A percentile compares a stretch with the other conserved stretches of the same genome.
Evolutionary conservation across 73 alveolate species (phyloP).

Genomic region (Paramecium bursaria): DNA sequence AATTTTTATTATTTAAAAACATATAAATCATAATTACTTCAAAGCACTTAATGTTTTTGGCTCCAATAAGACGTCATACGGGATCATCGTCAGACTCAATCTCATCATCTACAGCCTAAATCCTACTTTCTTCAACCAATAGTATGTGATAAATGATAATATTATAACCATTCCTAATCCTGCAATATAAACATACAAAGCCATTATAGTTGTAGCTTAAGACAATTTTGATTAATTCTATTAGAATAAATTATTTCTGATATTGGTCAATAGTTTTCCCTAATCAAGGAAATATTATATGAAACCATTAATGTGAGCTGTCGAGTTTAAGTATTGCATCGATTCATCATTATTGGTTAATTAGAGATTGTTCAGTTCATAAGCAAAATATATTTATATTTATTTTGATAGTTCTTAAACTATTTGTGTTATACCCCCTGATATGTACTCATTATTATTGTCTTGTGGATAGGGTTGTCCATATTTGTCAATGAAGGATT

Average conservation of each 20-base stretch:
- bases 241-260: conserved; percentile 36
- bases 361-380: neutral
- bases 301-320: conserved; percentile 16
- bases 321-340: neutral
- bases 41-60: conserved; percentile 61
- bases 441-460: conserved; percentile 42
- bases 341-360: neutral
- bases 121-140: conserved; percentile 15
- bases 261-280: conserved; percentile 15
- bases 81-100: conserved; percentile 46
- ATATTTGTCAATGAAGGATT: neutral
- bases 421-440: conserved; percentile 13
- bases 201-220: conserved; percentile 51
- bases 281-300: conserved; percentile 20
- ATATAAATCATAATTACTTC: conserved; percentile 48
- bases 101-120: conserved; percentile 16
- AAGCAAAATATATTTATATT: conserved; percentile 10
- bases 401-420: conserved; percentile 35
- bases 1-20: no score
- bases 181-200: conserved; percentile 10
- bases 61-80: conserved; percentile 43
- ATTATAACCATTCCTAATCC: conserved; percentile 5
- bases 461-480: conserved; percentile 31
- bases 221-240: conserved; percentile 38
- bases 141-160: neutral